A percentile compares a stretch with the other conserved stretches of the same genome.
phyloP scores from a whole-genome alignment of 331 rosid genomes.

The Acacia pycnantha region DNA sequence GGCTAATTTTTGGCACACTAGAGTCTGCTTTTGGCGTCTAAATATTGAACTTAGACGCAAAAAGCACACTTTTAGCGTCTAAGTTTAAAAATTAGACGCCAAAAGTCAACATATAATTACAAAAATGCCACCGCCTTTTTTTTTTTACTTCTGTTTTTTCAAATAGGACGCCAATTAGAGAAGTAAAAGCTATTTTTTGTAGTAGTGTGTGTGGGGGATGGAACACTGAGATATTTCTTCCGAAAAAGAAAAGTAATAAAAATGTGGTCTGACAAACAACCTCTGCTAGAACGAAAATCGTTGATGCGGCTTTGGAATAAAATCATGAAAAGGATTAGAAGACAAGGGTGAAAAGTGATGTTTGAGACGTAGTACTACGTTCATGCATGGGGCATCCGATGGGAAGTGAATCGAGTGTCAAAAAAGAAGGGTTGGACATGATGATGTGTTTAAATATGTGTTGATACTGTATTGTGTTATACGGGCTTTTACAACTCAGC shows the following conservation, averaged over 20 bases:
- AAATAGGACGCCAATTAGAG: no score
- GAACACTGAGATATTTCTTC: neutral
- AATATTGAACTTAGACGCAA: no score
- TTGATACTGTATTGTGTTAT: slow-evolving; percentile 28
- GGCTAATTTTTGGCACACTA: no score
- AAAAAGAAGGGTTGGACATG: neutral
- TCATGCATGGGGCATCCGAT: slow-evolving; percentile 42
- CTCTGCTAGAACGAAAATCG: slow-evolving; percentile 20
- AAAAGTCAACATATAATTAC: no score
- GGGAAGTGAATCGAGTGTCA: slow-evolving; percentile 36
- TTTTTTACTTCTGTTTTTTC: no score
- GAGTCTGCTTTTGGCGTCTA: no score
- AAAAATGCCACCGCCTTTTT: no score
- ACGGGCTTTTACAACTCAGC: slow-evolving; percentile 1
- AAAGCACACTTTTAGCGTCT: no score
- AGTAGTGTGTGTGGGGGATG: no score
- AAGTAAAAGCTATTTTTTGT: no score
- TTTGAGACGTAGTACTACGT: neutral
- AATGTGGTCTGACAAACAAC: neutral
- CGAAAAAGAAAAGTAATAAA: neutral
- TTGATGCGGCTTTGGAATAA: slow-evolving; percentile 20
- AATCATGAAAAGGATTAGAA: neutral
- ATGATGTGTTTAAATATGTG: slow-evolving; percentile 10
- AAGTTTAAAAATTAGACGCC: no score
- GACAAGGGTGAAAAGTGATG: neutral